Evolutionary conservation across 176 grass and related monocot species (phyloP).

Genomic region (Alloteropsis semialata): DNA sequence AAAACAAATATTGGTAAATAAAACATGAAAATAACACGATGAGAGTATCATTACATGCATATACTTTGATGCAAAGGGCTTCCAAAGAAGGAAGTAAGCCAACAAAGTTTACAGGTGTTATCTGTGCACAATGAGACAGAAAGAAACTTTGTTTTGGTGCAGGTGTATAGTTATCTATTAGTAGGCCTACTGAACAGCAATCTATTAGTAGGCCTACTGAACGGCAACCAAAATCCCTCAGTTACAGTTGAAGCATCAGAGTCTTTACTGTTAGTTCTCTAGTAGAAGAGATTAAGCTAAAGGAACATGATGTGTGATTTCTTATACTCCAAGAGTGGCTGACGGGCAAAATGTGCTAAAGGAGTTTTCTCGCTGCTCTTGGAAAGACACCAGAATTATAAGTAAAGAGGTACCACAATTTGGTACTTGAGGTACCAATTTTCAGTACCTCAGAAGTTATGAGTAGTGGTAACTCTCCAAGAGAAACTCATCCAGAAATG

Average conservation of each 20-base stretch:
- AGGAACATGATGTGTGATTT: background rate
- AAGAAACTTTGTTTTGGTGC: background rate
- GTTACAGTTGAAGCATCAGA: background rate
- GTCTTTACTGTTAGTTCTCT: background rate
- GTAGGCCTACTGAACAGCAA: background rate
- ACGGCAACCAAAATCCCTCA: background rate
- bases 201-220: too few relatives aligned
- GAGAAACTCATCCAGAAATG: background rate
- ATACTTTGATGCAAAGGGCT: constrained; percentile 9
- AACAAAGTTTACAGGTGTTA: background rate
- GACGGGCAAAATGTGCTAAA: background rate
- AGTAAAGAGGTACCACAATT: background rate
- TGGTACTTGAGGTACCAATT: background rate
- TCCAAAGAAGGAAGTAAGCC: background rate
- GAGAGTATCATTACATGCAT: background rate
- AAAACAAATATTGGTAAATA: constrained; percentile 14
- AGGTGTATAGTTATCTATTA: background rate
- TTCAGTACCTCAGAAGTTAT: background rate
- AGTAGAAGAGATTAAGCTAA: background rate
- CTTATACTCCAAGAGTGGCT: background rate
- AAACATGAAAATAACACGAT: constrained; percentile 17
- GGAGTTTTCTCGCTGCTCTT: background rate
- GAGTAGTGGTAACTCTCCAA: background rate
- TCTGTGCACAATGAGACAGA: background rate
- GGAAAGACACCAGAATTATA: background rate